Base-by-base conservation (phyloP, 2,329 filamentous ascomycete genomes). In the Elsinoe arachidis region DNA sequence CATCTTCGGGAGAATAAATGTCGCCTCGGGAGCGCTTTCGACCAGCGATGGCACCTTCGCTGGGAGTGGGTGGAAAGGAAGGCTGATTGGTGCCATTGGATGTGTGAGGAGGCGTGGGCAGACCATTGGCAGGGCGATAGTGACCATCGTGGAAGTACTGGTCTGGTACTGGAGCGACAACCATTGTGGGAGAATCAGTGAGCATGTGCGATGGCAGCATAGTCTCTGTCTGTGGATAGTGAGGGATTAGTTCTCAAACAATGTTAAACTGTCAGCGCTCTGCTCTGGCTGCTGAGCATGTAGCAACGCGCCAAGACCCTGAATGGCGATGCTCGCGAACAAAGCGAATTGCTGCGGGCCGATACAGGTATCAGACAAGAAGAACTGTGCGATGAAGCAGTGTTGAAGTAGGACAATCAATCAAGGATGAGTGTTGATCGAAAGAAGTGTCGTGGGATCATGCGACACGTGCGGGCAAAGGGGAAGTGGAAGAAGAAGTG, bases 1-100 rank as follows among this genome's bases (percentile, higher is more conserved):
- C 81, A 64, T 88, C 87, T 61, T 79, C 74, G 23, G 79, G 78
- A 35, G 60, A 61, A 60, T 63, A 61, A 58, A 87, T 85, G 70
- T 91, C 87, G 66, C 88, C 85, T 67, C 87, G 81, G 61, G 86
- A 88, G 64, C 87, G 84, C 74, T 91, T 91, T 68, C 86, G 84
- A 63, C 87, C 85, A 63, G 81, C 81, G 61, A 74, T 66, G 21
- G 68, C 67, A 47, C 62, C 61, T 47, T 66, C 61, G 21, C 67
- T 67, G 17, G 63, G 61, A 41, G 49, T 58, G 60, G 69, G 69
- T 59, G 65, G 66, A 58, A 58, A 46, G 2, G 56, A 58, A 21
- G 65, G 41, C 52, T 65, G 65, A 34, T 56, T 61, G 55, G 61
- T 58, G 53, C 63, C 60, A 39, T 62, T 65, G 57, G 65, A 62